Base-by-base conservation (phyloP, 345 rosid species). In the Salix caprea region DNA sequence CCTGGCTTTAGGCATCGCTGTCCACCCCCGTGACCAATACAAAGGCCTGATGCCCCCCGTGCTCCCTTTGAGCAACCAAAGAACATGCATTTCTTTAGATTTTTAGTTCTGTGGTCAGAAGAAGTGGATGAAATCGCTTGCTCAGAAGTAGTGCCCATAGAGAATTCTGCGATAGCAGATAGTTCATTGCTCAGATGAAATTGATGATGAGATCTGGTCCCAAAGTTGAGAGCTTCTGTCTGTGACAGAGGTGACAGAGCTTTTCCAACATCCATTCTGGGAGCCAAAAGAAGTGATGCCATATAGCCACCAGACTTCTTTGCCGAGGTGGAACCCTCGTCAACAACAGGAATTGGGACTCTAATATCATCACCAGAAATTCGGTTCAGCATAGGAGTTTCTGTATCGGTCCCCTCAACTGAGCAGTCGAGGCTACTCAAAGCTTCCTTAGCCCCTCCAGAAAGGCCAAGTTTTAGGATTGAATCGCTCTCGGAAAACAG, bases 11-110 rank as follows among this genome's bases (percentile, higher is more conserved):
- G 98, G 77, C 99, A 93, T 77, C 99, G 89, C 77, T 90, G 99
- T 71, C 99, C 99, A 0, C 99, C 99, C 48, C 98, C 99, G 74
- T 95, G 99, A 42, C 97, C 96, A 50, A 95, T 95, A 78, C 99
- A 93, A 6, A 91, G 90, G 67, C 97, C 99, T 4, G 94, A 89
- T 30, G 98, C 94, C 44, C 98, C 97, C 67, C 99, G 85, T 16
- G 98, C 97, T 76, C 98, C 96, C 86, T 96, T 96, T 8, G 77
- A 65, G 79, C 99, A 96, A 71, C 98, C 97, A 79, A 69, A 76
- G 78, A 89, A 87, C 82, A 84, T 91, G 81, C 98, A 95, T 77
- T 87, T 90, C 86, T 92, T 95, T 0, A 85, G 78, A 79, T 79
- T 90, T 75, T 84, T 75, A 13, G 79, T 74, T 80, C 86, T 87